These are phyloP conservation scores for Vicia faba DNA, from an alignment of 306 rosid species.

Conservation along the genomic window DNA sequence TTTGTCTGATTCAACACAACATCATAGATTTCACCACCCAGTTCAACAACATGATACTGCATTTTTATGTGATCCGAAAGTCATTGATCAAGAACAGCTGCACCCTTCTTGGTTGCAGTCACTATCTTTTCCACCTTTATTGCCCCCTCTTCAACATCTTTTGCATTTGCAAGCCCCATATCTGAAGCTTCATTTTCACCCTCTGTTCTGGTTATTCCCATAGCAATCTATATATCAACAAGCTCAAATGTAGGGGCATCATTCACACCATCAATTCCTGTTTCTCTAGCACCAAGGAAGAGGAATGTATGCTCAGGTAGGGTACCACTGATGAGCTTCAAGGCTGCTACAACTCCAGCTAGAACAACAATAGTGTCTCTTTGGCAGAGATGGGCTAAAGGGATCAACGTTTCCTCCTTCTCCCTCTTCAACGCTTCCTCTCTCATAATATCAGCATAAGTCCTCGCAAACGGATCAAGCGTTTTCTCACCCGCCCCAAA, in stretches of 20 bases:
- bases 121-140: conserved; percentile 58
- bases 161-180: too few species aligned
- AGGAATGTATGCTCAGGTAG: too few species aligned
- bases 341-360: too few species aligned
- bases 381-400: too few species aligned
- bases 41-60: conserved; percentile 76
- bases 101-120: conserved; percentile 87
- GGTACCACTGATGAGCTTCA: too few species aligned
- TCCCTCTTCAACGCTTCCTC: conserved; percentile 41
- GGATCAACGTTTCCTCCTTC: conserved; percentile 38
- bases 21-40: conserved; percentile 81
- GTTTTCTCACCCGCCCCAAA: conserved; percentile 40
- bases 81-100: conserved; percentile 82
- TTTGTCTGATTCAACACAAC: conserved; percentile 94
- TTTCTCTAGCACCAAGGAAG: too few species aligned
- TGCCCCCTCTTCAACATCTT: conserved; percentile 44
- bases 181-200: too few species aligned
- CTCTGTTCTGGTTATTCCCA: too few species aligned
- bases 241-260: too few species aligned
- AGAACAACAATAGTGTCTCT: too few species aligned
- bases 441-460: conserved; percentile 34
- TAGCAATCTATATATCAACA: too few species aligned
- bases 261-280: too few species aligned
- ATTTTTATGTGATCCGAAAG: conserved; percentile 75
- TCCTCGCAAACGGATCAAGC: conserved; percentile 17